These are phyloP conservation scores for Oryza officinalis DNA, from an alignment of 176 grass and related monocot genomes.

Conservation along the genomic window DNA sequence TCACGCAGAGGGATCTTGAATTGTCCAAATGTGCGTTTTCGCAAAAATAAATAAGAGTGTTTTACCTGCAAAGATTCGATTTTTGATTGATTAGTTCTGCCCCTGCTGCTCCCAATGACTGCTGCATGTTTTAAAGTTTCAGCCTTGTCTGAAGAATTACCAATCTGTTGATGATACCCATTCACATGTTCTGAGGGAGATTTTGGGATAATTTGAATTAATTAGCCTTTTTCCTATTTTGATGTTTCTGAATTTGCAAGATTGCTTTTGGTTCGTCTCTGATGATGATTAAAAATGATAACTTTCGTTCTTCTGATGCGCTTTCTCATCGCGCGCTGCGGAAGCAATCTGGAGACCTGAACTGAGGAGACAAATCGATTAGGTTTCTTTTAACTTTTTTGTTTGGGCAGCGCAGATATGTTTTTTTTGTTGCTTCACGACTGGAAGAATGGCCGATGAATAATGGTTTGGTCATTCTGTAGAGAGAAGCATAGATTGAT, in stretches of 20 bases:
- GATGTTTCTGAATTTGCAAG: neutral
- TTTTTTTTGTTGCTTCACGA: slow-evolving; percentile 32
- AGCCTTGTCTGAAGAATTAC: slow-evolving; percentile 41
- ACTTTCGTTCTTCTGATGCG: slow-evolving; percentile 47
- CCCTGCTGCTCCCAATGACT: slow-evolving; percentile 5
- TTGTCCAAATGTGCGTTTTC: neutral
- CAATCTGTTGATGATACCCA: slow-evolving; percentile 24
- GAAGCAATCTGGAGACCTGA: slow-evolving; percentile 43
- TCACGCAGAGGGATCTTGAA: slow-evolving; percentile 40
- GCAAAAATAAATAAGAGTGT: neutral
- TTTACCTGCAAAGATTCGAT: neutral
- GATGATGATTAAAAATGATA: slow-evolving; percentile 36
- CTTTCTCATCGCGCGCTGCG: slow-evolving; percentile 19
- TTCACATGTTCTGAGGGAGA: slow-evolving; percentile 38
- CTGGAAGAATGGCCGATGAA: slow-evolving; percentile 31
- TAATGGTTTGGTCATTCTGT: slow-evolving; percentile 9
- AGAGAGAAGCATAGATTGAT: slow-evolving; percentile 43
- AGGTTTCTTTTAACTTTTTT: too few species aligned
- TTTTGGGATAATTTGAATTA: neutral
- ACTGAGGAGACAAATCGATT: slow-evolving; percentile 21
- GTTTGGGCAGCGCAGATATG: too few species aligned
- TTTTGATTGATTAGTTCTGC: neutral
- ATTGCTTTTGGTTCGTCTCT: neutral
- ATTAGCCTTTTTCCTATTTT: neutral
- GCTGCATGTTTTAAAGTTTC: slow-evolving; percentile 36